These are phyloP conservation scores for Vitis hybrid DNA, from an alignment of 177 flowering plant species.

Conservation along the genomic window DNA sequence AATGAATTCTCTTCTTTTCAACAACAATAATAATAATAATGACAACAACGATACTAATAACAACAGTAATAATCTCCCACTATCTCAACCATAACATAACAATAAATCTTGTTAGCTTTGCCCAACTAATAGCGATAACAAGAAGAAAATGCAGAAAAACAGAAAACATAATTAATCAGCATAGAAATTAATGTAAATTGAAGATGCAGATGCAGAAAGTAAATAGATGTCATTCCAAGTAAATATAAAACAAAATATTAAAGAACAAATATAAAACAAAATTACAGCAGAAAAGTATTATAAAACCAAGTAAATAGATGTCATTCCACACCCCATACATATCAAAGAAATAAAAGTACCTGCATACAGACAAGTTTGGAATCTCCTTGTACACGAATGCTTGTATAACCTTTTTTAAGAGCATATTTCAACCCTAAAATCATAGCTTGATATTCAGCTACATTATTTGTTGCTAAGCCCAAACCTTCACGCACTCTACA, in stretches of 20 bases:
- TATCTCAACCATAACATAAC: no score
- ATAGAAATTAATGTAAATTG: no score
- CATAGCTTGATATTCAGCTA: slow-evolving; percentile 79
- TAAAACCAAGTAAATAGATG: background rate
- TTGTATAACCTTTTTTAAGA: slow-evolving; percentile 62
- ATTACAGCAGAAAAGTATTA: background rate
- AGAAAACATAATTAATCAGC: no score
- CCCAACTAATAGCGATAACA: no score
- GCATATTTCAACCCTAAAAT: slow-evolving; percentile 80
- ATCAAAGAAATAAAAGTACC: slow-evolving; percentile 39
- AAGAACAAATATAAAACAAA: background rate
- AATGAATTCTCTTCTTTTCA: no score
- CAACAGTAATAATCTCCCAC: no score
- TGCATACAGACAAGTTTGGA: slow-evolving; percentile 84
- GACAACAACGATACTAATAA: no score
- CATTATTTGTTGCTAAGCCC: slow-evolving; percentile 71
- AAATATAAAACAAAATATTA: background rate
- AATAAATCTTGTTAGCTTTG: no score
- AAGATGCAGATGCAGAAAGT: no score
- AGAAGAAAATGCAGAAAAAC: no score
- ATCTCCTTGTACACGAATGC: slow-evolving; percentile 69
- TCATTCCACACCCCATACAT: background rate
- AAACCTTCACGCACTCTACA: slow-evolving; percentile 76
- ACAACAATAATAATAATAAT: no score
- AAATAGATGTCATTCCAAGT: no score